Base-by-base conservation (phyloP, 345 rosid genomes). In the Eutrema japonicum region DNA sequence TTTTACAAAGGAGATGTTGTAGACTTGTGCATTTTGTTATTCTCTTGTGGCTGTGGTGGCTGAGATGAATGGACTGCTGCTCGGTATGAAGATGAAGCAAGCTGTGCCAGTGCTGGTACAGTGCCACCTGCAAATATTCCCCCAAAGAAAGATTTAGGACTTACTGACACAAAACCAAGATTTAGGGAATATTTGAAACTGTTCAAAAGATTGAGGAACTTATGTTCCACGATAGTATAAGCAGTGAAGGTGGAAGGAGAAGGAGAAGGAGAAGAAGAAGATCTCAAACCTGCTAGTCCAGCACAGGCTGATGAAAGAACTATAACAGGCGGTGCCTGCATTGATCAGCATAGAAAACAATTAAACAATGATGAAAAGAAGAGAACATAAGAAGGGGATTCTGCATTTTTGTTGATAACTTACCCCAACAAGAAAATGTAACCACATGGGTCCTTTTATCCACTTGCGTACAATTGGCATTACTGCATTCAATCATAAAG, bases 291-390 rank as follows among this genome's bases (percentile, higher is more conserved):
- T 85, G 89, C 84, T 78, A 91, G 80, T 36, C 96, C 96, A 29
- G 96, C 96, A 79, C 93, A 94, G 59, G 95, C 90, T 26, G 96
- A 88, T 69, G 98, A 88, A 89, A 89, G 85, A 45, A 91, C 93
- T 64, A 91, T 89, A 66, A 94, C 97, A 11, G 97, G 96, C 4
- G 97, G 98, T 58, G 95, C 95, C 97, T 94, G 82, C 85, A 89
- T 64, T 10, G 10, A 48, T 52, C 46, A 72, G 4, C 2, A 60
- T 4, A 16, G 33, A 7, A 37, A 16, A 8, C 12, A 42, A 12
- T 10, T 51, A 3, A 30, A 35, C 38, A 36, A 54, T 40, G 45
- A 16, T 2, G 30, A 14, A 43, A 14, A 60, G 61, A 48, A 29
- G 53, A 30, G 45, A 43, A 7, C 35, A 46, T 26, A 37, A 65